Base-by-base conservation (phyloP, 1,284 basidiomycete genomes). In the Amylostereum areolatum region DNA sequence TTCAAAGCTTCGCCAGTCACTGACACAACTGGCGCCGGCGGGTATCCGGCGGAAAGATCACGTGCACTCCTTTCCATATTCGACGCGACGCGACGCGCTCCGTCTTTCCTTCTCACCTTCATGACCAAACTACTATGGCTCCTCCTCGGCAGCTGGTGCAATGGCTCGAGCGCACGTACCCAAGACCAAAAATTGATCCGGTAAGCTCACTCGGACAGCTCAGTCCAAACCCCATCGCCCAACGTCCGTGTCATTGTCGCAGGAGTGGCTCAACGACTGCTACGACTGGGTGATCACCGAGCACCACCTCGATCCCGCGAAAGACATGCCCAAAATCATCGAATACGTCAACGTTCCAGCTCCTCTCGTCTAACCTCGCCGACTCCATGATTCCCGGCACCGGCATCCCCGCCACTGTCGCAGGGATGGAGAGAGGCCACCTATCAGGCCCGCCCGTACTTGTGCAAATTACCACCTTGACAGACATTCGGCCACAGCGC, bases 221-320 rank as follows among this genome's bases (percentile, higher is more conserved):
- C 35, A 29, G 24, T 9, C 33, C 27, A 29, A 49, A 5, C 39
- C 28, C 31, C 34, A 35, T 33, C 29, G 12, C 30, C n/a, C 25
- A 33, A 5, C 34, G 1, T 11, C 25, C 47, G 31, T 39, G 40
- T 12, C 44, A 43, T 46, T 46, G 4, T 29, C 18, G 3, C 43
- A 87, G 85, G 81, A 81, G 61, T 90, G 87, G 87, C 75, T 90
- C 4, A 69, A 77, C 39, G 80, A 74, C 27, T 90, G 88, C 57
- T 82, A 79, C 57, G 67, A 72, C 27, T 89, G 83, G 82, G 66
- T 88, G 32, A 59, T 68, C 8, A 63, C 62, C 10, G 76, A 83
- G 47, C 67, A 77, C 43, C 54, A 71, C 28, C 62, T 81, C 25
- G 65, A 75, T 49, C 74, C 77, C 24, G 59, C 63, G 24, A 67